A percentile compares a stretch with the other conserved stretches of the same genome.
These are phyloP conservation scores for Colletotrichum viniferum DNA, from an alignment of 2,329 filamentous ascomycete genomes.

Conservation along the genomic window DNA sequence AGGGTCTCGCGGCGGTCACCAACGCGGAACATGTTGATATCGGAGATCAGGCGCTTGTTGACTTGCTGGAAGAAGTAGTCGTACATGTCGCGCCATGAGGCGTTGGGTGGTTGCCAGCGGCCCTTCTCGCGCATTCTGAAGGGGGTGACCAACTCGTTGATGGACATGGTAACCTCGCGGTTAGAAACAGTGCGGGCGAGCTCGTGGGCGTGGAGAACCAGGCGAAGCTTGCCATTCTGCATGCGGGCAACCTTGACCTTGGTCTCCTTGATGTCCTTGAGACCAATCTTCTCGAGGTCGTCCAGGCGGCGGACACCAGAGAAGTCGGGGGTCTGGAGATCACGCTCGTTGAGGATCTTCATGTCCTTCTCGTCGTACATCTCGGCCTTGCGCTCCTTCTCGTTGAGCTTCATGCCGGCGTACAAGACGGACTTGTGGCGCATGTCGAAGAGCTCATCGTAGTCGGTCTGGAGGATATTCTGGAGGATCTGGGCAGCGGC, in stretches of 20 bases:
- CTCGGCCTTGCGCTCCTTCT: constrained; percentile 41
- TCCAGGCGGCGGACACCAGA: constrained; percentile 40
- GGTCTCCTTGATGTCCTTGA: constrained; percentile 39
- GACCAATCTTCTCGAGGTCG: constrained; percentile 44
- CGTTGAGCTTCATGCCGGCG: constrained; percentile 44
- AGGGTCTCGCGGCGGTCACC: constrained; percentile 22
- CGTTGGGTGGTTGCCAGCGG: constrained; percentile 43
- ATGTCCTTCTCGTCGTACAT: constrained; percentile 41
- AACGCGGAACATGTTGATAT: constrained; percentile 33
- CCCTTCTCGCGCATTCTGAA: constrained; percentile 34
- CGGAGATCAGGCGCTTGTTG: constrained; percentile 34
- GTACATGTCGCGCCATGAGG: constrained; percentile 44
- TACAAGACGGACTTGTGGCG: constrained; percentile 46
- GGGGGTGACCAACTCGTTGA: constrained; percentile 44
- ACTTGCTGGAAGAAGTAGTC: constrained; percentile 37
- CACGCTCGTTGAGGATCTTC: constrained; percentile 43
- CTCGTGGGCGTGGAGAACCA: constrained; percentile 39
- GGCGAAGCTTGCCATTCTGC: constrained; percentile 48
- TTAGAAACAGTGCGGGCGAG: constrained; percentile 42
- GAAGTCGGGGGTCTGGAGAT: constrained; percentile 47
- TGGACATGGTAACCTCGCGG: constrained; percentile 40
- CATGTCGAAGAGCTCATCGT: constrained; percentile 52
- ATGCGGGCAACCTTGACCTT: constrained; percentile 45
- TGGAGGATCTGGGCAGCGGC: constrained; percentile 38
- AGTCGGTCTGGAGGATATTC: constrained; percentile 49